Evolutionary conservation across 2,329 filamentous ascomycete genomes (phyloP).

Genomic region (Aspergillus pseudoterreus): DNA sequence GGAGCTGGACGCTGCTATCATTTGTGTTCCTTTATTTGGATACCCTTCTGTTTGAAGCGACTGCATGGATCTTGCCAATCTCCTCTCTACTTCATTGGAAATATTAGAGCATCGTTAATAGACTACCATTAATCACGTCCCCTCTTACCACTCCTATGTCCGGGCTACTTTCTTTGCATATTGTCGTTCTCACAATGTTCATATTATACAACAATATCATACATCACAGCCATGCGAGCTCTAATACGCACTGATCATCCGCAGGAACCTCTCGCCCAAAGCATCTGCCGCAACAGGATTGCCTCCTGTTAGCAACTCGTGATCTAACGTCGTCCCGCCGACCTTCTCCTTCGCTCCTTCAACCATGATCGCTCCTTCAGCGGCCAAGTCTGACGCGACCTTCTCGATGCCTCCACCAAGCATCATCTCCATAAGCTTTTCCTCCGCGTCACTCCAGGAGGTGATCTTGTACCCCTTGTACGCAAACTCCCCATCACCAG

Average conservation of each 20-base stretch:
- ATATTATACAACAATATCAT: no score
- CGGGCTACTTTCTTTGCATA: conserved; percentile 37
- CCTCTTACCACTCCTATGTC: not conserved
- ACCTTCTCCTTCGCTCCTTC: conserved; percentile 37
- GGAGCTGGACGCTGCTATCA: not conserved
- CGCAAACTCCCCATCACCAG: conserved; percentile 34
- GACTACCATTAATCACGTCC: not conserved
- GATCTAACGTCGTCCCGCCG: conserved; percentile 42
- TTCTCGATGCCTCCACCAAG: conserved; percentile 43
- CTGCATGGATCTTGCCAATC: not conserved
- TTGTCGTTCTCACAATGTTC: conserved; percentile 22
- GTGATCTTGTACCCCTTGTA: conserved; percentile 48
- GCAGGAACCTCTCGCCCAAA: conserved; percentile 31
- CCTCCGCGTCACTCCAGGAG: conserved; percentile 44
- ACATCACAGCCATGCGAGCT: not conserved
- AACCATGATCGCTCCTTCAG: conserved; percentile 45
- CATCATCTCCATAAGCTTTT: conserved; percentile 45
- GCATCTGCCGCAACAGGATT: conserved; percentile 31
- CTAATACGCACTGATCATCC: conserved; percentile 26
- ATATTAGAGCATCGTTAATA: not conserved
- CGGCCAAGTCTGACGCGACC: conserved; percentile 36
- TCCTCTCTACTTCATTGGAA: conserved; percentile 4
- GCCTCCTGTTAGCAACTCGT: conserved; percentile 36
- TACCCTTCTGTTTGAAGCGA: conserved; percentile 13
- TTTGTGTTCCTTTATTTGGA: conserved; percentile 8